These are phyloP conservation scores for Rhizopus stolonifer DNA, from an alignment of 371 early-diverging fungal genomes.

Conservation along the genomic window DNA sequence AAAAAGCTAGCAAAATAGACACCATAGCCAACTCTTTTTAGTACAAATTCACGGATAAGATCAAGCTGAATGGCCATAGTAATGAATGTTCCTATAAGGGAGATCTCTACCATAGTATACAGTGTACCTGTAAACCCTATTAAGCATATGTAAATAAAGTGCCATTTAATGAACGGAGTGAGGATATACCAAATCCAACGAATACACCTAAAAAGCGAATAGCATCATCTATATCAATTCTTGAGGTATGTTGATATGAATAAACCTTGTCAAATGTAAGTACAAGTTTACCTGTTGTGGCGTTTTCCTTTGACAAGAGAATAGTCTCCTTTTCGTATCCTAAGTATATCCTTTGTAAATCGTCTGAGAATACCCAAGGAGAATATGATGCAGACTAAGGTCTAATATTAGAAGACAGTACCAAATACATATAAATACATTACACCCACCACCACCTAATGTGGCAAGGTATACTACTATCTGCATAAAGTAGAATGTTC, in stretches of 20 bases:
- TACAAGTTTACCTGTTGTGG: conserved; percentile 31
- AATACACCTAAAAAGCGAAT: conserved; percentile 49
- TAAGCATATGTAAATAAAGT: background rate
- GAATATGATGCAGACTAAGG: conserved; percentile 39
- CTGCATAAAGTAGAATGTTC: conserved; percentile 36
- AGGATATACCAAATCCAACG: conserved; percentile 45
- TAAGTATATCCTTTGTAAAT: conserved; percentile 44
- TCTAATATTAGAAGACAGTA: background rate
- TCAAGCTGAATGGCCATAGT: conserved; percentile 35
- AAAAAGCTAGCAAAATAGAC: conserved; percentile 49
- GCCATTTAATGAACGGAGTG: too few relatives aligned
- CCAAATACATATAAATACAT: too few relatives aligned
- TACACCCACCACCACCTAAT: conserved; percentile 45
- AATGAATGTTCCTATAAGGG: conserved; percentile 35
- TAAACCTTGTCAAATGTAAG: background rate
- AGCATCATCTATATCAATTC: conserved; percentile 50
- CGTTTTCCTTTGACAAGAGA: conserved; percentile 48
- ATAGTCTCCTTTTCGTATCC: conserved; percentile 44
- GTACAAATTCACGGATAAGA: conserved; percentile 27
- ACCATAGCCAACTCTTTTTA: conserved; percentile 37
- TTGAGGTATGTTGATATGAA: conserved; percentile 1
- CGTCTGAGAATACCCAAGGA: conserved; percentile 44
- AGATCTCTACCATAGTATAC: conserved; percentile 45
- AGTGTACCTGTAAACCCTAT: conserved; percentile 48
- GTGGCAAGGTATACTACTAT: conserved; percentile 37